These are phyloP conservation scores for Botrytis pseudocinerea DNA, from an alignment of 2,329 filamentous ascomycete species.

Conservation along the genomic window DNA sequence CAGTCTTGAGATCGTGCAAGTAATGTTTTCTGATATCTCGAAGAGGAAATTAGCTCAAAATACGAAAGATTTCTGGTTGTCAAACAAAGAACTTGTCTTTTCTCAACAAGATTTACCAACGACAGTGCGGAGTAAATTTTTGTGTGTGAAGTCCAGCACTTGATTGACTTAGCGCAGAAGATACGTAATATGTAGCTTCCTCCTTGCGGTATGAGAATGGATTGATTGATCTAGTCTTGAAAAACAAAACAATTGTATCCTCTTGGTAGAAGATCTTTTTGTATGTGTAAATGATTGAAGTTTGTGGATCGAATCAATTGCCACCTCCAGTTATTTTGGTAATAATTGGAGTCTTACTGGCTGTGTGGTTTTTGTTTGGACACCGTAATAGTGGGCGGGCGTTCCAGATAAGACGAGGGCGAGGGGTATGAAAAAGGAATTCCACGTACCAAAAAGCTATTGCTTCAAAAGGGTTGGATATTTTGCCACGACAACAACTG, in stretches of 20 bases:
- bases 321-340: constrained; percentile 20
- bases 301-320: constrained; percentile 10
- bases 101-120: neutral
- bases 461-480: neutral
- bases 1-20: neutral
- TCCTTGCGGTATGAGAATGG: neutral
- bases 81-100: constrained; percentile 19
- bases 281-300: neutral
- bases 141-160: constrained; percentile 10
- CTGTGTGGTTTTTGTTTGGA: neutral
- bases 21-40: constrained; percentile 8
- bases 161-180: constrained; percentile 19
- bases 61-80: neutral
- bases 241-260: neutral
- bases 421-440: constrained; percentile 4
- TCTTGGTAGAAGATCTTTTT: neutral
- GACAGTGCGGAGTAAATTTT: constrained; percentile 7
- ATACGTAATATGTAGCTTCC: neutral
- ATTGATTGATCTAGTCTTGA: neutral
- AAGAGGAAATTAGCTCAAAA: constrained; percentile 19
- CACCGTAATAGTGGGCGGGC: constrained; percentile 5
- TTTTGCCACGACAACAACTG: constrained; percentile 8
- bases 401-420: constrained; percentile 20
- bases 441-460: constrained; percentile 12
- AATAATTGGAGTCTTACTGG: constrained; percentile 15